These are phyloP conservation scores for Royoungia palumana DNA, from an alignment of 768 basidiomycete genomes.

Conservation along the genomic window DNA sequence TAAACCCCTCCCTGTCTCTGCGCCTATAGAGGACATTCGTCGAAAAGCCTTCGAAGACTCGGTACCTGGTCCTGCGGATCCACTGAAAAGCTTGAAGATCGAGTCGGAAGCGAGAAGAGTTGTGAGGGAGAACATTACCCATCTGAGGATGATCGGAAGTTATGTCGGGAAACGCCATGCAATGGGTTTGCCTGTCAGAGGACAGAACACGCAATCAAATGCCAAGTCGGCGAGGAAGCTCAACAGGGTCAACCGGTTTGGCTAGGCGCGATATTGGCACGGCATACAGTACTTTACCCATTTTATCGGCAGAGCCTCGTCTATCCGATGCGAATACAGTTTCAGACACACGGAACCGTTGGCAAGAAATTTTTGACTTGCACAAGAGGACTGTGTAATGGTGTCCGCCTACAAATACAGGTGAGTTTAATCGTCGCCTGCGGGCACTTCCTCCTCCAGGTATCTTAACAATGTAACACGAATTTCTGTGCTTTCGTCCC, in stretches of 20 bases:
- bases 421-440: slow-evolving; percentile 76
- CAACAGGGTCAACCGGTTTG: slow-evolving; percentile 74
- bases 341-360: background rate
- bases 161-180: slow-evolving; percentile 93
- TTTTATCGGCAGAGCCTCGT: slow-evolving; percentile 4
- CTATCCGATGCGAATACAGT: background rate
- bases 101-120: slow-evolving; percentile 83
- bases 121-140: slow-evolving; percentile 87
- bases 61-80: slow-evolving; percentile 47
- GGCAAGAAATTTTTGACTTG: background rate
- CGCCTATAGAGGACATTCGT: slow-evolving; percentile 29
- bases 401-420: slow-evolving; percentile 13
- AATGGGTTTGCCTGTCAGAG: slow-evolving; percentile 89
- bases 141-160: slow-evolving; percentile 90
- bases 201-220: slow-evolving; percentile 90
- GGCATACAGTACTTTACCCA: slow-evolving; percentile 11
- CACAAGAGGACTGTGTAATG: slow-evolving; percentile 1
- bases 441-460: slow-evolving; percentile 93
- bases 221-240: slow-evolving; percentile 88
- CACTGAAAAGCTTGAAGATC: slow-evolving; percentile 71
- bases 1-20: slow-evolving; percentile 44
- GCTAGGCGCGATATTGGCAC: slow-evolving; percentile 22
- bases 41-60: slow-evolving; percentile 30
- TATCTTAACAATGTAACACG: slow-evolving; percentile 87
- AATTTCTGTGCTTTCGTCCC: slow-evolving; percentile 93